These are phyloP conservation scores for Epichloe bromicola DNA, from an alignment of 2,329 filamentous ascomycete species.

Conservation along the genomic window DNA sequence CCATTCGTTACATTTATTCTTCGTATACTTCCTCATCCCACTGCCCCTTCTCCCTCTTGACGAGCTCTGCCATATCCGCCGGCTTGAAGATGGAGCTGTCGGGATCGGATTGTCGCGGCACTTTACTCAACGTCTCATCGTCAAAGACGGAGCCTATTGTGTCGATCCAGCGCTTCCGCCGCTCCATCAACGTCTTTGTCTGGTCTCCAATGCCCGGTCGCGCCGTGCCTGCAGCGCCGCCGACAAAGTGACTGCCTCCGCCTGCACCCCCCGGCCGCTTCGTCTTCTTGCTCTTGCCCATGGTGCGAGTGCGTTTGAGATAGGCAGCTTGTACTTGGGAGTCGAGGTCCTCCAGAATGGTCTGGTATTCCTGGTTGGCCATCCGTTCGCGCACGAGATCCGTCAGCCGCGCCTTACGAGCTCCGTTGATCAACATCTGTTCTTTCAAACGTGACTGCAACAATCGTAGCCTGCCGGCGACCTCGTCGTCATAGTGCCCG, in stretches of 20 bases:
- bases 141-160: conserved; percentile 86
- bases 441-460: conserved; percentile 73
- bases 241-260: conserved; percentile 52
- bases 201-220: conserved; percentile 80
- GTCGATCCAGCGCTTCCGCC: conserved; percentile 77
- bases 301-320: conserved; percentile 84
- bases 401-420: conserved; percentile 73
- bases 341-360: conserved; percentile 93
- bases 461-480: conserved; percentile 76
- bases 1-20: conserved; percentile 22
- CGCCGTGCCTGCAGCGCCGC: conserved; percentile 48
- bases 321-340: conserved; percentile 90
- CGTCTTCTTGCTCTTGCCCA: conserved; percentile 88
- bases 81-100: conserved; percentile 60
- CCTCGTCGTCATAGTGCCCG: conserved; percentile 83
- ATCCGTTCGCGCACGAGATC: conserved; percentile 86
- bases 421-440: conserved; percentile 77
- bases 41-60: conserved; percentile 64
- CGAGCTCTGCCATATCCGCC: conserved; percentile 56
- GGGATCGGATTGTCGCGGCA: conserved; percentile 54
- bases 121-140: conserved; percentile 59
- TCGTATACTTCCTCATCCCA: conserved; percentile 75
- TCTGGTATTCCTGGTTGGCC: conserved; percentile 93
- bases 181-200: conserved; percentile 85
- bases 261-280: conserved; percentile 66